phyloP scores from a whole-genome alignment of 306 rosid genomes.

The Neltuma alba region DNA sequence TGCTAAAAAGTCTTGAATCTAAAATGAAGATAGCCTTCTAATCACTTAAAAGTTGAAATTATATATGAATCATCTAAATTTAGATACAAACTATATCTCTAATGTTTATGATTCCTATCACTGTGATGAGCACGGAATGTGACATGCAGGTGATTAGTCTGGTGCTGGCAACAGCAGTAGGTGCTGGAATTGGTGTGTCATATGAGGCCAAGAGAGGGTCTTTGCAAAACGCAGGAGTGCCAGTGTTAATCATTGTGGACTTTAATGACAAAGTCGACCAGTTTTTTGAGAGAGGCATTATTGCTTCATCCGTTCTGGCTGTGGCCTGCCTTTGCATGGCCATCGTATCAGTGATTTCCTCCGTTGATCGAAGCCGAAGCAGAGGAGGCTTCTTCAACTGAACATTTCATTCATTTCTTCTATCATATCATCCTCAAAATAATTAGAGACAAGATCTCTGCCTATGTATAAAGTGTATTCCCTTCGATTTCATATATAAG shows the following conservation, averaged over 20 bases:
- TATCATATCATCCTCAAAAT: too few species aligned
- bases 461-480: too few species aligned
- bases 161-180: background rate
- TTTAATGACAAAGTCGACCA: background rate
- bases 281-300: background rate
- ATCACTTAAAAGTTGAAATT: too few species aligned
- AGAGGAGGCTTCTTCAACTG: background rate
- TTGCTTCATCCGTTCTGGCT: background rate
- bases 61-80: too few species aligned
- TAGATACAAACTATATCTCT: too few species aligned
- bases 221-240: too few species aligned
- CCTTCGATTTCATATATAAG: too few species aligned
- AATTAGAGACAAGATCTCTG: too few species aligned
- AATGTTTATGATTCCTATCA: too few species aligned
- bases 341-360: background rate
- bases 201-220: background rate
- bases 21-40: too few species aligned
- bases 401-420: background rate
- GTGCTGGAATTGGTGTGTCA: conserved; percentile 5
- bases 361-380: background rate
- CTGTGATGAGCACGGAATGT: background rate
- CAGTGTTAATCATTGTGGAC: background rate
- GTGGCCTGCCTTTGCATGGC: background rate
- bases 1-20: too few species aligned
- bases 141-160: conserved; percentile 1